Base-by-base conservation (phyloP, 1,284 basidiomycete genomes). In the Tylopilus sp. region DNA sequence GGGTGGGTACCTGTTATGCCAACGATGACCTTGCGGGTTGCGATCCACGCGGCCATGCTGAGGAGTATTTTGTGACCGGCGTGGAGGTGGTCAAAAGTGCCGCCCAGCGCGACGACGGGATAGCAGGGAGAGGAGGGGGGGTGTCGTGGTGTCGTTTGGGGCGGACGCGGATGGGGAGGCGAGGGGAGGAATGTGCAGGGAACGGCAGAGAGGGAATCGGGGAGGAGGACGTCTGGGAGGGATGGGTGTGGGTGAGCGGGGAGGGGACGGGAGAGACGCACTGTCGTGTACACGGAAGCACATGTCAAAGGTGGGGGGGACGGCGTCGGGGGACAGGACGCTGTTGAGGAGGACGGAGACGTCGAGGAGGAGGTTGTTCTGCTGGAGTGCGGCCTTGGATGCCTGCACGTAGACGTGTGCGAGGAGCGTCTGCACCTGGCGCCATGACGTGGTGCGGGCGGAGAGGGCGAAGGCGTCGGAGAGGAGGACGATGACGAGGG, bases 1-100 rank as follows among this genome's bases (percentile, higher is more conserved):
- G 49, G 33, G 54, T 42, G 59, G 77, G 60, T 56, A 89, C 90
- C 88, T 47, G 90, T 91, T 33, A 99, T 77, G 6, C 97, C 97
- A 50, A 97, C 85, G 58, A 99, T 92, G 64, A 99, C 57, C 69
- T 92, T 93, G 58, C 80, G 72, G 43, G 74, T 72, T 1, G 93
- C 80, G 54, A 98, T 83, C 78, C 91, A 93, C 2, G 90, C 85
- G 9, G 85, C 88, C 84, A 97, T 93, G 62, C 92, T 92, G 7
- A 99, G 81, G 33, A 99, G 81, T 55, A 99, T 95, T 75, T 98
- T 98, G 78, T 99, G 96, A 0, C 96, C 96, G 2, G 94, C 86
- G 69, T 99, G 96, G 17, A 99, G 81, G 68, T 99, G 97, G 72
- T 99, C 96, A 69, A 99, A 99, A 1, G 96, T 99, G 60, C 65